Evolutionary conservation across 768 basidiomycete genomes (phyloP), one percentile per base, ranked within the genome.

Genomic region (Serpula lacrymans): DNA sequence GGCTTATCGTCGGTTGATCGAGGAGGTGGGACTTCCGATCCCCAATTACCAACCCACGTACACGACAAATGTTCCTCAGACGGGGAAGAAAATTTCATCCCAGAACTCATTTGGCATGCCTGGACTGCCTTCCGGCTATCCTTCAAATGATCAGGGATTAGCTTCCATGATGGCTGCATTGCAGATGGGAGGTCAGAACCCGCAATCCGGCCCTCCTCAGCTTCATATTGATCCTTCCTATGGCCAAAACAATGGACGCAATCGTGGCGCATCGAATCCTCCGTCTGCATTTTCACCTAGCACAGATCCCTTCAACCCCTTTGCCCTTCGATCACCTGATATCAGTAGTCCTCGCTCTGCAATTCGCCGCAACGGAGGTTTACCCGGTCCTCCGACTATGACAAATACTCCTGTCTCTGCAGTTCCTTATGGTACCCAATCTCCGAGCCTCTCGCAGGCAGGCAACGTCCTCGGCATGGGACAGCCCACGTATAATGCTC

Each of bases 81-180:
- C 78, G 6, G 69, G 73, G 46, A 75, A 79, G 46, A 88, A 88
- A 63, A 64, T 70, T 36, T 65, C 69, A 25, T 47, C 70, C 26
- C 77, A 79, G 51, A 69, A 57, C 46, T 71, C 70, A 25, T 86
- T 73, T 50, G 82, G 78, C 30, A 76, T 89, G 46, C 84, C 86
- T 17, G 85, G 86, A 2, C 67, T 88, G 38, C 83, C 88, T 10
- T 78, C 84, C 6, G 85, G 86, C 21, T 88, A 89, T 55, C 83
- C 85, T 11, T 78, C 82, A 35, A 88, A 83, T 43, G 87, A 89
- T 54, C 88, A 90, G 60, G 84, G 86, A 13, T 65, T 92, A 39
- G 88, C 88, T 35, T 89, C 88, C 10, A 91, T 92, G 87, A 91
- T 92, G 88, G 89, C 88, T 23, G 84, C 89, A 13, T 66, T 91